A percentile compares a stretch with the other conserved stretches of the same genome.
Conservation (phyloP, 2,329 filamentous ascomycete genomes). For the Sclerotinia sclerotiorum region DNA sequence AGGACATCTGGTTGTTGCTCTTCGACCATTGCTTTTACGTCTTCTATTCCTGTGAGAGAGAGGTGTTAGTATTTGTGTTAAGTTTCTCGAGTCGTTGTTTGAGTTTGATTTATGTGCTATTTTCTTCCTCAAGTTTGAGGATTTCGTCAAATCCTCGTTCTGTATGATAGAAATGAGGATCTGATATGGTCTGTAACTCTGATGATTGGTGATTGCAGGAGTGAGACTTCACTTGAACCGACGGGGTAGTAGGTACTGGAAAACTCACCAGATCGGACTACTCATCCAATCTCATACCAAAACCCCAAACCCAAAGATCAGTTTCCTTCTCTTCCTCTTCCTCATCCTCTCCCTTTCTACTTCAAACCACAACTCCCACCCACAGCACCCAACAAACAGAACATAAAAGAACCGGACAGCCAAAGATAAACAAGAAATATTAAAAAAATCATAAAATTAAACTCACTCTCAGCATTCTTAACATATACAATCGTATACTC, state of each 20-base stretch:
- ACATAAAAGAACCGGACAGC: no score
- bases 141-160: no score
- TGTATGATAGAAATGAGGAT: not conserved
- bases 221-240: not conserved
- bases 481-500: conserved; percentile 62
- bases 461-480: conserved; percentile 60
- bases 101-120: not conserved
- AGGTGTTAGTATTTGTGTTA: not conserved
- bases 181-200: not conserved
- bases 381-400: no score
- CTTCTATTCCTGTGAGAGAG: conserved; percentile 49
- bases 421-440: no score
- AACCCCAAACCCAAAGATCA: not conserved
- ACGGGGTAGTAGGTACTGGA: fast-evolving
- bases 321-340: not conserved
- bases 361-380: no score
- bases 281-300: not conserved
- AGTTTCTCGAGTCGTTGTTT: no score
- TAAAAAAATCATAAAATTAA: not conserved
- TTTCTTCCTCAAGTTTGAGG: fast-evolving
- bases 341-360: not conserved
- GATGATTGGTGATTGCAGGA: fast-evolving
- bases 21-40: conserved; percentile 54
- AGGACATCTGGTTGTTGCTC: conserved; percentile 54
- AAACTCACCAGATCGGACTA: not conserved